phyloP scores from a whole-genome alignment of 805 yeast genomes.

The Candida corydali region DNA sequence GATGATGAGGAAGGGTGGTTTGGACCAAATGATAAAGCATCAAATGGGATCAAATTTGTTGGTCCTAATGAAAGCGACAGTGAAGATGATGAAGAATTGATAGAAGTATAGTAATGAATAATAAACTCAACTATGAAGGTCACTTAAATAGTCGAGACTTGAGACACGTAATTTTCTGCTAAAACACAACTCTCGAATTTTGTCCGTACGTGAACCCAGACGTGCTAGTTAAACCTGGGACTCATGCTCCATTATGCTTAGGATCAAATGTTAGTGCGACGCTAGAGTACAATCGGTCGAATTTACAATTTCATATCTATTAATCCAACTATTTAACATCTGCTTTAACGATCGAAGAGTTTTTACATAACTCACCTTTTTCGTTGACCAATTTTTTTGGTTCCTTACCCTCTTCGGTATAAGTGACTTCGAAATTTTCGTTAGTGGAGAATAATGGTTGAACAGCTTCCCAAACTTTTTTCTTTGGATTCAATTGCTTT shows the following conservation, averaged over 20 bases:
- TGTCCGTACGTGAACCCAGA: no score
- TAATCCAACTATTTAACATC: constrained; percentile 54
- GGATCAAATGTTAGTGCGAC: no score
- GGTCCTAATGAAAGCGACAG: constrained; percentile 9
- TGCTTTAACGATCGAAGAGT: constrained; percentile 68
- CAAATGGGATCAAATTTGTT: constrained; percentile 12
- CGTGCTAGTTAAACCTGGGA: no score
- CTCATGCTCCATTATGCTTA: no score
- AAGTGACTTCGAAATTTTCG: constrained; percentile 72
- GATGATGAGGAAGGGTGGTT: constrained; percentile 26
- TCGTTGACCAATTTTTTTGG: constrained; percentile 71
- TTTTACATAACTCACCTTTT: constrained; percentile 74
- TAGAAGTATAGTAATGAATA: constrained; percentile 8
- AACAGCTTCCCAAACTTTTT: constrained; percentile 93
- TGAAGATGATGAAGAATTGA: constrained; percentile 9
- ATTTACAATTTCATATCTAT: no score
- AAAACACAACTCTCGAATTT: no score
- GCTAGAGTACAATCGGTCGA: no score
- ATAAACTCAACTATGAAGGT: no score
- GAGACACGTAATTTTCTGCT: no score
- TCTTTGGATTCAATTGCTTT: constrained; percentile 92
- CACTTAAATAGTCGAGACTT: no score
- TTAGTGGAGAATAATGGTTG: constrained; percentile 89
- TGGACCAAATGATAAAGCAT: constrained; percentile 19
- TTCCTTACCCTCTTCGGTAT: constrained; percentile 74